Conservation (phyloP, 2,329 filamentous ascomycete species). For the Trichothecium sympodiale region DNA sequence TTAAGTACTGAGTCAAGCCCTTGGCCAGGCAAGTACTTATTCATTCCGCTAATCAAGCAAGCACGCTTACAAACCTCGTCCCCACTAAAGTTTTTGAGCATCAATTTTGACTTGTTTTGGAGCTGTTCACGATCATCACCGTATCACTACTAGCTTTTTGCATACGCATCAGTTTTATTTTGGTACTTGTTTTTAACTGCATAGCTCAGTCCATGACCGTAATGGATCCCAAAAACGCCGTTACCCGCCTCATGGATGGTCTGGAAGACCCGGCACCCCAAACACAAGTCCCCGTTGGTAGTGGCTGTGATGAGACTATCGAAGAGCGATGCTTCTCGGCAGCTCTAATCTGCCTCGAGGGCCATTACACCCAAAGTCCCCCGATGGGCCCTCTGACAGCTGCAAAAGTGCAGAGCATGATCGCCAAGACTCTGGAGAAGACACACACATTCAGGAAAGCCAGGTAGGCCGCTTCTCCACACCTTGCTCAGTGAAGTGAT, state of each 20-base stretch:
- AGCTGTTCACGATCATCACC: too few species aligned
- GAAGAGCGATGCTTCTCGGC: conserved; percentile 53
- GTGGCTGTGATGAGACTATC: conserved; percentile 33
- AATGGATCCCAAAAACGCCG: conserved; percentile 7
- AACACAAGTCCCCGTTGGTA: not conserved
- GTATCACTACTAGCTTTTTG: too few species aligned
- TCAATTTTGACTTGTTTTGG: too few species aligned
- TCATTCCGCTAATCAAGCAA: too few species aligned
- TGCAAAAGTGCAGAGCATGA: conserved; percentile 42
- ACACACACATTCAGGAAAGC: conserved; percentile 51
- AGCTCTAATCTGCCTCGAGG: conserved; percentile 50
- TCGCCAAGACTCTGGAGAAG: conserved; percentile 51
- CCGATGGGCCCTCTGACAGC: conserved; percentile 46
- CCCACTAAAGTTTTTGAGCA: too few species aligned
- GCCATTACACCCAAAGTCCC: conserved; percentile 45
- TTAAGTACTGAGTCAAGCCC: too few species aligned
- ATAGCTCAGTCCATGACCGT: too few species aligned
- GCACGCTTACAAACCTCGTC: too few species aligned
- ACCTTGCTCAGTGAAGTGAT: not conserved
- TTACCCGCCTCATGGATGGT: conserved; percentile 16
- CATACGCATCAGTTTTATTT: too few species aligned
- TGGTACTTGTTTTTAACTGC: too few species aligned
- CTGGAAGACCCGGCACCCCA: not conserved
- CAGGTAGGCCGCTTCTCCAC: conserved; percentile 27
- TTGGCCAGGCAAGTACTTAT: too few species aligned